phyloP scores from a whole-genome alignment of 116 monocot species.

The Phalaenopsis hybrid region DNA sequence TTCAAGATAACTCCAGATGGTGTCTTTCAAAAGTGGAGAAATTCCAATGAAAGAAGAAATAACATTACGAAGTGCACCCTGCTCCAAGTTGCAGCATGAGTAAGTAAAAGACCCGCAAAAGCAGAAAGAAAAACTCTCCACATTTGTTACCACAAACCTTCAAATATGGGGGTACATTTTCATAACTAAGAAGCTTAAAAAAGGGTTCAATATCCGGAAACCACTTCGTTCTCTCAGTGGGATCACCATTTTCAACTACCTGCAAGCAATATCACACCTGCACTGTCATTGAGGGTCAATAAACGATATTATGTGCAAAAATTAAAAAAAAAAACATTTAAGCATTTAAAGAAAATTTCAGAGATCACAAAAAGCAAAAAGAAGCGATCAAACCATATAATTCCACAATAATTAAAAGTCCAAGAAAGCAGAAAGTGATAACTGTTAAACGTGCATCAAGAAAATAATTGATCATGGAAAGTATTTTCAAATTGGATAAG shows the following conservation, averaged over 20 bases:
- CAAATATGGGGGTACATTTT: constrained; percentile 92
- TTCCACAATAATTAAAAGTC: background rate
- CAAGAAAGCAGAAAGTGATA: background rate
- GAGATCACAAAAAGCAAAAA: background rate
- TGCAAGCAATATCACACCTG: constrained; percentile 13
- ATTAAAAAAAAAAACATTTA: background rate
- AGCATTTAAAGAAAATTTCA: background rate
- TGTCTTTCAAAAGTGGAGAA: constrained; percentile 65
- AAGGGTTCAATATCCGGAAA: constrained; percentile 92
- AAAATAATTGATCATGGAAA: background rate
- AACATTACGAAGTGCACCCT: constrained; percentile 86
- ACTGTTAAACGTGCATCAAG: background rate
- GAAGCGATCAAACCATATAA: background rate
- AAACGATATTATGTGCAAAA: background rate
- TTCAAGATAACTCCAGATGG: constrained; percentile 91
- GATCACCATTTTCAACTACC: constrained; percentile 99
- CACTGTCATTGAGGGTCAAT: background rate
- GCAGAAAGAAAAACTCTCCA: background rate
- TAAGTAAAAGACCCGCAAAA: background rate
- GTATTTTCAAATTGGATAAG: background rate
- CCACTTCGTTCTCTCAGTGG: constrained; percentile 81
- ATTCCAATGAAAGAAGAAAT: constrained; percentile 74
- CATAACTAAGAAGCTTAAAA: constrained; percentile 94
- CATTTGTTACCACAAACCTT: constrained; percentile 41
- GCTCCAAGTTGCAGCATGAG: constrained; percentile 13